These are phyloP conservation scores for Novymonas esmeraldas DNA, from an alignment of 208 protist species.

Conservation along the genomic window DNA sequence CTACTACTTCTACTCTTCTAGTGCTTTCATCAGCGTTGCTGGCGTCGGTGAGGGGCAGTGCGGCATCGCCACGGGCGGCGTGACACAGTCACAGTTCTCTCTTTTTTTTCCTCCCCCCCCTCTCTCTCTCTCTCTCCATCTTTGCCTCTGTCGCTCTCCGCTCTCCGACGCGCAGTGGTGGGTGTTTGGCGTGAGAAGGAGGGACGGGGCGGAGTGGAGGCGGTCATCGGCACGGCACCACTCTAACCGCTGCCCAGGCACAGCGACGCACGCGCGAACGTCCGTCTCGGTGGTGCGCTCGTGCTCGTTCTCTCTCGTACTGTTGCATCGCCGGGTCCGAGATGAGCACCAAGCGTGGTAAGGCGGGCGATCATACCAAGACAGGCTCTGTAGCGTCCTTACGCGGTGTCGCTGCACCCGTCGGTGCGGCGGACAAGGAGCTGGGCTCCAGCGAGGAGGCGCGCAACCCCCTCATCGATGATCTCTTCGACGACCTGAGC, in stretches of 20 bases:
- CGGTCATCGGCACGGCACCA: no score
- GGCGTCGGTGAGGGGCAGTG: no score
- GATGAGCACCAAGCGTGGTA: constrained; percentile 10
- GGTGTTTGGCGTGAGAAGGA: no score
- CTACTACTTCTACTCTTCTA: no score
- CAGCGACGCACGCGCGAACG: no score
- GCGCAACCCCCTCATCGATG: constrained; percentile 48
- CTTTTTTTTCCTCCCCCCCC: neutral
- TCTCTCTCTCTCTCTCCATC: neutral
- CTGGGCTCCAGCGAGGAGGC: neutral
- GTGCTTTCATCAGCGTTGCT: no score
- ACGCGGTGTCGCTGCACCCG: neutral
- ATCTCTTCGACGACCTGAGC: constrained; percentile 36
- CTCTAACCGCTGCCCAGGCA: no score
- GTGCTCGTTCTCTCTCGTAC: neutral
- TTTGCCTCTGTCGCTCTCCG: neutral
- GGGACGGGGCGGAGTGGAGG: no score
- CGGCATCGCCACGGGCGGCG: no score
- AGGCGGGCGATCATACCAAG: neutral
- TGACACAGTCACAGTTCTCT: neutral
- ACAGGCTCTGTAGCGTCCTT: neutral
- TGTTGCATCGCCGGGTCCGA: no score
- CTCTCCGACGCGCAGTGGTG: neutral
- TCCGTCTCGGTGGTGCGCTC: neutral
- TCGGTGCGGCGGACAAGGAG: neutral